Evolutionary conservation across 78 protist species (phyloP).

Genomic region (Dictyostelium discoideum): DNA sequence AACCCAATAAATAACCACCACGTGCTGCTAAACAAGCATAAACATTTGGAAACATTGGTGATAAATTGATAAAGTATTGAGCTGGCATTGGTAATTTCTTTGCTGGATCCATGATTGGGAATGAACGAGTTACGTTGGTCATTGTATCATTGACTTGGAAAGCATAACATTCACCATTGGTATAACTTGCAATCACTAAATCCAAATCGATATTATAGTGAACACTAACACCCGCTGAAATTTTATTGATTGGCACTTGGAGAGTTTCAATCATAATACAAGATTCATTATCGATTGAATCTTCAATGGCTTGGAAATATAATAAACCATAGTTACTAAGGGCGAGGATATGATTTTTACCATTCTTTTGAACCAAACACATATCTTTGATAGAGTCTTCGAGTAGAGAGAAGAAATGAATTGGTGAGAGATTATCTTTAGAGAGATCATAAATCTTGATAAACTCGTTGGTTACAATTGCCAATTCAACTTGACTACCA

Average conservation of each 20-base stretch:
- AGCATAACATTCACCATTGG: constrained; percentile 54
- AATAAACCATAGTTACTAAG: constrained; percentile 28
- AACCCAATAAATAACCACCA: constrained; percentile 21
- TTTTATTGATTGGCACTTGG: constrained; percentile 29
- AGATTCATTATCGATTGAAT: constrained; percentile 45
- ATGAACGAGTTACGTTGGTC: not conserved
- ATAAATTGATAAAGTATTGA: not conserved
- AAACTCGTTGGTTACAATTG: constrained; percentile 70
- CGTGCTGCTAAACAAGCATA: constrained; percentile 28
- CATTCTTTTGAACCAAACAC: constrained; percentile 15
- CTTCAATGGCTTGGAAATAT: constrained; percentile 47
- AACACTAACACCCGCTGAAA: constrained; percentile 27
- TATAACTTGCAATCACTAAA: constrained; percentile 10
- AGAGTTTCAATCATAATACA: constrained; percentile 75
- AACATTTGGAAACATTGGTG: constrained; percentile 26
- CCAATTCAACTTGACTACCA: constrained; percentile 68
- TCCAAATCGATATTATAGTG: constrained; percentile 2
- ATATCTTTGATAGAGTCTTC: constrained; percentile 54
- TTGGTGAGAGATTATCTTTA: constrained; percentile 68
- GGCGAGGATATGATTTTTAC: constrained; percentile 27
- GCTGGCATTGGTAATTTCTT: constrained; percentile 50
- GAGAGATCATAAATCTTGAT: constrained; percentile 83
- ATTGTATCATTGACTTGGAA: constrained; percentile 9
- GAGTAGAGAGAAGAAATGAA: constrained; percentile 33
- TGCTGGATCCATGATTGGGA: constrained; percentile 21